These are phyloP conservation scores for Penicillium decumbens DNA, from an alignment of 2,329 filamentous ascomycete genomes.

Conservation along the genomic window DNA sequence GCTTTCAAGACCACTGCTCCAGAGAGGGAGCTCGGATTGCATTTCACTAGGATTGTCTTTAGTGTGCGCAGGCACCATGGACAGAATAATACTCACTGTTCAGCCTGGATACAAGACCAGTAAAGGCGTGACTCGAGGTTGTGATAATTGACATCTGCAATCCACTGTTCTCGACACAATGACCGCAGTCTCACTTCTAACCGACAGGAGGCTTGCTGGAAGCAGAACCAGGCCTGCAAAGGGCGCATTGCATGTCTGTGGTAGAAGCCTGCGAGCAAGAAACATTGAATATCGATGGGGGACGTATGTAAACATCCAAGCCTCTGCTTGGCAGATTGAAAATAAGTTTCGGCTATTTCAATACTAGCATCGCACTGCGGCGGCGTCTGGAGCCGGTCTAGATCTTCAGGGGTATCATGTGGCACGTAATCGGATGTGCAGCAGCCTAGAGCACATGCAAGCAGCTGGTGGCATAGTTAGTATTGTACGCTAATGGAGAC, in stretches of 20 bases:
- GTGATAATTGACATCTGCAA: constrained; percentile 20
- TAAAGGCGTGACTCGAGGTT: constrained; percentile 24
- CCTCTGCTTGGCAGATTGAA: constrained; percentile 23
- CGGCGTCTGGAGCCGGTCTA: constrained; percentile 15
- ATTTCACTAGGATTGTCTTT: constrained; percentile 14
- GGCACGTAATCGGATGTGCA: constrained; percentile 17
- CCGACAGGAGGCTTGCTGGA: constrained; percentile 24
- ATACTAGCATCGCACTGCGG: constrained; percentile 18
- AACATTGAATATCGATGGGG: constrained; percentile 22
- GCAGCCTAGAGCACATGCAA: constrained; percentile 22
- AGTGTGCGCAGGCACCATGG: neutral
- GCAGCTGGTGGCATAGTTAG: constrained; percentile 12
- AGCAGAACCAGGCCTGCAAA: constrained; percentile 24
- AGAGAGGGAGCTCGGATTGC: constrained; percentile 23
- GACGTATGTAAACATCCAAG: constrained; percentile 22
- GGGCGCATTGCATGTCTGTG: constrained; percentile 22
- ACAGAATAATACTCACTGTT: constrained; percentile 15
- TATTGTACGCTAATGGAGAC: neutral
- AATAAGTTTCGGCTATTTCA: constrained; percentile 21
- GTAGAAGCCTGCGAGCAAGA: constrained; percentile 21
- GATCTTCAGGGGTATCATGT: constrained; percentile 14
- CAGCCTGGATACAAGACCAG: constrained; percentile 26
- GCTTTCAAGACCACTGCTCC: constrained; percentile 21
- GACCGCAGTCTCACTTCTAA: constrained; percentile 23
- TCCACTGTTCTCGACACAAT: constrained; percentile 21